These are phyloP conservation scores for Nakaseomyces delphensis DNA, from an alignment of 1,139 yeast genomes.

Conservation along the genomic window DNA sequence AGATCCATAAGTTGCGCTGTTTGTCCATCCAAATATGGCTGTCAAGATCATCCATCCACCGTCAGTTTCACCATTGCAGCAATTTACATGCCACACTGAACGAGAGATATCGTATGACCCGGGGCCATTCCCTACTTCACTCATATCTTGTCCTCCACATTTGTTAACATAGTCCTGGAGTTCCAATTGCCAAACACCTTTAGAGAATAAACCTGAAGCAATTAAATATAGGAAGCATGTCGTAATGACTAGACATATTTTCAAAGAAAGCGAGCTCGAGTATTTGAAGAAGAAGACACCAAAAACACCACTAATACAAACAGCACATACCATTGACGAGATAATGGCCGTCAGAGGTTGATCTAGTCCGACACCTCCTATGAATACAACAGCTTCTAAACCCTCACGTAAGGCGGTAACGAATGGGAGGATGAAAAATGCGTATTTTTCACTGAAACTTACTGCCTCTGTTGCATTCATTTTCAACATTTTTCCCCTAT, in stretches of 20 bases:
- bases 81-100: conserved; percentile 92
- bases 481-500: conserved; percentile 15
- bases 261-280: conserved; percentile 70
- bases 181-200: conserved; percentile 88
- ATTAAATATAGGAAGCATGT: conserved; percentile 81
- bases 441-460: conserved; percentile 49
- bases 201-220: conserved; percentile 82
- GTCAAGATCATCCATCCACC: conserved; percentile 92
- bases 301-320: conserved; percentile 53
- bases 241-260: conserved; percentile 69
- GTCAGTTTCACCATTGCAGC: conserved; percentile 85
- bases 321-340: conserved; percentile 67
- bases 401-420: conserved; percentile 86
- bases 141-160: conserved; percentile 77
- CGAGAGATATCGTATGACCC: conserved; percentile 80
- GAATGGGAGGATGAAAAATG: conserved; percentile 75
- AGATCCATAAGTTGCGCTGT: conserved; percentile 89
- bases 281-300: conserved; percentile 68
- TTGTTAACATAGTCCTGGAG: conserved; percentile 52
- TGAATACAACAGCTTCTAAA: conserved; percentile 82
- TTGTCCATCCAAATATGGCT: conserved; percentile 92
- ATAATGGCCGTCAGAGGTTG: conserved; percentile 76
- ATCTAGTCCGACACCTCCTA: conserved; percentile 79
- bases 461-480: conserved; percentile 21
- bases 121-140: conserved; percentile 88